Percentiles rank a stretch among this genome's conserved stretches.
These are phyloP conservation scores for Pachysandra terminalis DNA, from an alignment of 164 flowering plant genomes.

Conservation along the genomic window DNA sequence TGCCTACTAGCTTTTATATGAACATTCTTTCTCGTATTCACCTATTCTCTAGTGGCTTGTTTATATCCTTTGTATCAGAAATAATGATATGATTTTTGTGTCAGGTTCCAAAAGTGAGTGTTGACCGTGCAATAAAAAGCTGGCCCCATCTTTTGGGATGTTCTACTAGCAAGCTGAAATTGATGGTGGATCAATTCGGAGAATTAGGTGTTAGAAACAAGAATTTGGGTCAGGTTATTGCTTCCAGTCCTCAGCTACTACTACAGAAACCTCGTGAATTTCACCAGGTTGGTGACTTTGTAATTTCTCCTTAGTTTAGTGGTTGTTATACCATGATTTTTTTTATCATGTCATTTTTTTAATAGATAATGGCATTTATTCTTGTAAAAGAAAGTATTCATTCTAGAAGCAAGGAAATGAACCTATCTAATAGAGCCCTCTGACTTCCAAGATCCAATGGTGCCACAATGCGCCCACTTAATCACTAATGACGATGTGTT, in stretches of 20 bases:
- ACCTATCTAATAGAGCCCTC: no score
- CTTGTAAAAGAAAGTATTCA: no score
- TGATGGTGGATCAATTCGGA: slow-evolving; percentile 52
- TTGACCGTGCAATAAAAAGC: slow-evolving; percentile 55
- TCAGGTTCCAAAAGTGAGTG: slow-evolving; percentile 56
- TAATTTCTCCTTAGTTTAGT: not conserved
- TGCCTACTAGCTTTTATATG: no score
- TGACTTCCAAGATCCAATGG: no score
- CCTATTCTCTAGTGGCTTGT: not conserved
- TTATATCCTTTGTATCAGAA: not conserved
- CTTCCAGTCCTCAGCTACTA: slow-evolving; percentile 81
- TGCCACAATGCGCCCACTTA: no score
- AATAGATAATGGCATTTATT: no score
- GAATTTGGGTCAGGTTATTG: slow-evolving; percentile 63
- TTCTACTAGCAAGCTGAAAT: slow-evolving; percentile 61
- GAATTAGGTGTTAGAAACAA: slow-evolving; percentile 50
- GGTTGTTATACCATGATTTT: not conserved
- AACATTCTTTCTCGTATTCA: no score
- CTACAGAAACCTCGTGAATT: slow-evolving; percentile 65
- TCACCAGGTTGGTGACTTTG: slow-evolving; percentile 41
- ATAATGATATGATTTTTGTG: not conserved
- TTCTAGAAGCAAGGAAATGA: no score
- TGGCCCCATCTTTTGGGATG: slow-evolving; percentile 83
- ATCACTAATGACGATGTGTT: no score
- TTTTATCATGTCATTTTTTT: no score